These are phyloP conservation scores for Daldinia caldariorum DNA, from an alignment of 495 filamentous ascomycete species.

Conservation along the genomic window DNA sequence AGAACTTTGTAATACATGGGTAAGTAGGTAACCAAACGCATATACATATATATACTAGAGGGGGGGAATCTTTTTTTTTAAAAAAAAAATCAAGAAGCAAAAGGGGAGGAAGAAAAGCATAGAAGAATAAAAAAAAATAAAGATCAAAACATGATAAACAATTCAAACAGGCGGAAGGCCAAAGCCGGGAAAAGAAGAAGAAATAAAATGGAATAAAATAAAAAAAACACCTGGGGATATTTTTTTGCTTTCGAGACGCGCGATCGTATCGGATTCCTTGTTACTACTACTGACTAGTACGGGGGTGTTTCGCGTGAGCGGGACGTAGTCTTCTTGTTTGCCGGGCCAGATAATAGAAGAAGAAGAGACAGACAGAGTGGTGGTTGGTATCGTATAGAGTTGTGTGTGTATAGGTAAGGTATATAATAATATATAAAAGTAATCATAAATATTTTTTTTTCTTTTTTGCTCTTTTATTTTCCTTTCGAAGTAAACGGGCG, in stretches of 20 bases:
- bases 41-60: constrained; percentile 1
- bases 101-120: not conserved
- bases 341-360: constrained; percentile 15
- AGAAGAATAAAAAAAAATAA: not conserved
- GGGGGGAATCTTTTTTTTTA: not conserved
- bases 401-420: not conserved
- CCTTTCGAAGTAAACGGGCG: not conserved
- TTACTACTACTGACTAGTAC: not conserved
- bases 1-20: not conserved
- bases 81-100: not conserved
- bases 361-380: not conserved
- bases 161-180: not conserved
- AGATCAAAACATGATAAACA: not conserved
- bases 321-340: constrained; percentile 48
- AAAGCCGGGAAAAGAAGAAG: not conserved
- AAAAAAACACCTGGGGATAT: not conserved
- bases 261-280: not conserved
- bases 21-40: not conserved
- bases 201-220: not conserved
- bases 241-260: constrained; percentile 5
- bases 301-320: constrained; percentile 53
- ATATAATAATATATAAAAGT: not conserved
- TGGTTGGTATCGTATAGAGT: not conserved
- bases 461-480: no score
- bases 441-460: no score